phyloP scores from a whole-genome alignment of 169 alveolate species.

The Eimeria necatrix region DNA sequence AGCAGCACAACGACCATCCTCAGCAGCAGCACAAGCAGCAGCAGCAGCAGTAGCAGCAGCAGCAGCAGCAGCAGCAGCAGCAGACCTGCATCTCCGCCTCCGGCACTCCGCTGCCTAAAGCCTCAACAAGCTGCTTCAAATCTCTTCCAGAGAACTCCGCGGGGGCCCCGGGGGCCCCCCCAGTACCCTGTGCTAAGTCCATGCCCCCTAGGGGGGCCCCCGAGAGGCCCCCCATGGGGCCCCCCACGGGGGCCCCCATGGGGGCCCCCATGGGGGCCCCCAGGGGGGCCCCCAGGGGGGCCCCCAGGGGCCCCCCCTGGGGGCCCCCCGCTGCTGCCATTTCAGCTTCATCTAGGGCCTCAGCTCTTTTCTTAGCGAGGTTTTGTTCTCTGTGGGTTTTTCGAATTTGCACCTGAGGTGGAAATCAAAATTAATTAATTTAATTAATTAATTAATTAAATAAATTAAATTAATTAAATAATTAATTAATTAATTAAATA shows the following conservation, averaged over 20 bases:
- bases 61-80: no score
- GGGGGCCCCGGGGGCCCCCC: background rate
- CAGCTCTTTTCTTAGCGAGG: conserved; percentile 89
- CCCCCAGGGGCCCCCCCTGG: conserved; percentile 15
- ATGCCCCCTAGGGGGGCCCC: no score
- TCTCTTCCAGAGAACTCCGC: background rate
- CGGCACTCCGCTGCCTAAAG: conserved; percentile 66
- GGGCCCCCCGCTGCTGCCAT: background rate
- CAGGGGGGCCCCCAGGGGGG: background rate
- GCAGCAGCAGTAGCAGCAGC: no score
- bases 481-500: background rate
- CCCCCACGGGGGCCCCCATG: background rate
- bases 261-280: background rate
- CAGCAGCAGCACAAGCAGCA: no score
- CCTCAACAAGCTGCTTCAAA: conserved; percentile 71
- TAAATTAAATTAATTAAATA: background rate
- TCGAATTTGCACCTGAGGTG: conserved; percentile 89
- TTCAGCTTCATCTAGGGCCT: conserved; percentile 59
- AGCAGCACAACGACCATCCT: no score
- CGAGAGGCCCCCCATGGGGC: background rate
- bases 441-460: background rate
- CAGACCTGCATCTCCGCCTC: conserved; percentile 49
- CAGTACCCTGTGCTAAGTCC: conserved; percentile 29
- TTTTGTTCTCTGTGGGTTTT: conserved; percentile 93
- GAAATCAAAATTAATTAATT: background rate